These are phyloP conservation scores for Aspergillus transmontanensis DNA, from an alignment of 2,329 filamentous ascomycete species.

Conservation along the genomic window DNA sequence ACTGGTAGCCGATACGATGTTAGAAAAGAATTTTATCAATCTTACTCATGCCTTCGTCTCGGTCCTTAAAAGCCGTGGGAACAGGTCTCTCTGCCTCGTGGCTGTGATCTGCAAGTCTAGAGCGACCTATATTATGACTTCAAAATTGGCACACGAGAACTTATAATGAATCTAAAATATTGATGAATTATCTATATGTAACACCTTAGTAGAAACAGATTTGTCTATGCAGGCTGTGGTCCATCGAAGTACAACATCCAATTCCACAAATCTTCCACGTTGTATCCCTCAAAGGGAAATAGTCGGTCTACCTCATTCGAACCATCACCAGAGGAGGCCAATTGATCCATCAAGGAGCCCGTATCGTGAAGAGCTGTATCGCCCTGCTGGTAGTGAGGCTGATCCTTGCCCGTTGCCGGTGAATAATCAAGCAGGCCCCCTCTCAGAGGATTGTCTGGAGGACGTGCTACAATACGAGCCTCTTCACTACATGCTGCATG, in stretches of 20 bases:
- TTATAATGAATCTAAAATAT: not conserved
- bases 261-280: constrained; percentile 27
- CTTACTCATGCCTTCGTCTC: too few species aligned
- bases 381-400: not conserved
- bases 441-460: not conserved
- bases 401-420: not conserved
- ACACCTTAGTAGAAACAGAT: not conserved
- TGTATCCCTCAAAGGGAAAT: constrained; percentile 24
- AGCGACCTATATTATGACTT: not conserved
- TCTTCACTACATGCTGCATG: not conserved
- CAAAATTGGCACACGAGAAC: not conserved
- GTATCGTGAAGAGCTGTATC: not conserved
- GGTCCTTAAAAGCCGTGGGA: too few species aligned
- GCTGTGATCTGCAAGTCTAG: too few species aligned
- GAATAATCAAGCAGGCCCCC: not conserved
- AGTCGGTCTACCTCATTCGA: constrained; percentile 11
- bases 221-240: not conserved
- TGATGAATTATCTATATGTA: not conserved
- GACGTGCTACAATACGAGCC: not conserved
- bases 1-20: too few species aligned
- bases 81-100: too few species aligned
- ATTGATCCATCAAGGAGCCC: not conserved
- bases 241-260: constrained; percentile 26
- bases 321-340: not conserved
- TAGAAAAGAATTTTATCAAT: too few species aligned